Base-by-base conservation (phyloP, 768 basidiomycete genomes). In the Trametes cingulata region DNA sequence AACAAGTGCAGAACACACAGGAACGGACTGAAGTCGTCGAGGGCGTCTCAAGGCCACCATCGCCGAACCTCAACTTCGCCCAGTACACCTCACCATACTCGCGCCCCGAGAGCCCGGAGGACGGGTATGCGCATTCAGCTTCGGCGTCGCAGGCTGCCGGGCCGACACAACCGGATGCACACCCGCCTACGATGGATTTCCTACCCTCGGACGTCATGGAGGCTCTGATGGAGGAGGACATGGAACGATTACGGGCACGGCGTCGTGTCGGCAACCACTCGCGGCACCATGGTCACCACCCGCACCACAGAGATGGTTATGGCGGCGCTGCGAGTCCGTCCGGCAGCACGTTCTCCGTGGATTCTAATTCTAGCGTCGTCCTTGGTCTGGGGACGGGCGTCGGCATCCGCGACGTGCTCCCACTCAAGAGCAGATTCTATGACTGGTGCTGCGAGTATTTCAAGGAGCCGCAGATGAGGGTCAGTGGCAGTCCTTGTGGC, bases 381-480 rank as follows among this genome's bases (percentile, higher is more conserved):
- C 77, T 91, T 22, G 91, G 91, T 4, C 73, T 92, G 27, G 91
- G 91, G 3, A 92, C 91, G 10, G 90, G 91, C 22, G 78, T 83
- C 10, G 90, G 90, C 9, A 88, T 95, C 56, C 82, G 90, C 58
- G 91, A 96, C 72, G 84, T 90, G 2, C 73, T 98, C 63, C 97
- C 97, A 0, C 74, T 99, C 68, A 93, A 92, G 75, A 95, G 93
- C 69, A 80, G 84, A 9, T 96, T 92, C 76, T 99, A 89, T 70
- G 96, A 98, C 69, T 98, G 94, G 92, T 94, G 94, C 60, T 84
- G 86, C 68, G 95, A 98, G 70, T 98, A 98, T 72, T 99, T 98
- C 78, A 94, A 90, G 63, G 95, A 98, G 72, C 94, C 96, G 3
- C 97, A 99, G 73, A 98, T 99, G 96, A 88, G 93, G 80, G 95